Evolutionary conservation across 805 yeast genomes (phyloP), one percentile per base, ranked within the genome.

Genomic region (Lachancea nothofagi): DNA sequence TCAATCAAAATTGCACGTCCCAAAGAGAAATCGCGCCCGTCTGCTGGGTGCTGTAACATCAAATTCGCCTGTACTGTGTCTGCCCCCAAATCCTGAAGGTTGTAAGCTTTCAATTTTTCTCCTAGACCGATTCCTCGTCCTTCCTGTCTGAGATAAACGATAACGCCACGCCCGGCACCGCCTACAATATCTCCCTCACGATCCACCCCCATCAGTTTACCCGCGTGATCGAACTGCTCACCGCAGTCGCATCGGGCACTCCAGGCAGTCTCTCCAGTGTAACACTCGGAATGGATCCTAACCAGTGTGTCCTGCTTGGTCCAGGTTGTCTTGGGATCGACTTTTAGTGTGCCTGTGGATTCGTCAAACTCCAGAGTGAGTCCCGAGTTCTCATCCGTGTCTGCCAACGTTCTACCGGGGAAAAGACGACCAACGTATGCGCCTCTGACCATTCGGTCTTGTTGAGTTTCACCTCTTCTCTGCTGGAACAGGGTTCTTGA

Each of bases 251-350:
- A 93, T 40, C 99, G 74, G 1, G 99, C 97, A 43, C 90, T 79
- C 98, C 99, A 93, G 7, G 97, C 97, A 1, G 97, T 93, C 59
- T 93, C 99, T 2, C 99, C 99, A 0, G 99, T 93, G 66, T 90
- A 93, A 64, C 99, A 93, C 59, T 93, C 99, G 3, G 95, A 83
- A 59, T 93, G 99, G 49, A 93, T 88, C 45, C 99, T 72, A 3
- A 83, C 95, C 46, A 90, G 63, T 1, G 81, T 78, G 21, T 53
- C 61, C 45, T 53, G 43, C 45, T 47, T 51, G 41, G 47, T 44
- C 67, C 59, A 54, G n/a, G 56, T 54, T 1, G 52, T 46, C 31
- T 30, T 33, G 15, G 40, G 44, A 18, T 53, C 50, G 4, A 47
- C 34, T 2, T 53, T 6, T n/a, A 59, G 36, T 10, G 50, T 54